phyloP scores from a whole-genome alignment of 73 alveolate species.

The Stentor coeruleus region DNA sequence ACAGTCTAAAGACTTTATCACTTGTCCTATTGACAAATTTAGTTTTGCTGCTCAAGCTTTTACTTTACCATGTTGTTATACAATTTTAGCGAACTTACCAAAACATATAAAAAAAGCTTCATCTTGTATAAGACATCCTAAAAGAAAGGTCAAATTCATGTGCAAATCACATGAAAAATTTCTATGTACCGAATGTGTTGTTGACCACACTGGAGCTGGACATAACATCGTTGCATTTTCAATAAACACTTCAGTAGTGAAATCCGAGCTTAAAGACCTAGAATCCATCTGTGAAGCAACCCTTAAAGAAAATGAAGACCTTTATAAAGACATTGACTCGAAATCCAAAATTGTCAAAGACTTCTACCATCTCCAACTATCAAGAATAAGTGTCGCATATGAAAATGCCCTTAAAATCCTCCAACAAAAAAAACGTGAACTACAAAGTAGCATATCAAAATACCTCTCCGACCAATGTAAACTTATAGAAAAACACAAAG shows the following conservation, averaged over 20 bases:
- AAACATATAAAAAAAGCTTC: constrained; percentile 14
- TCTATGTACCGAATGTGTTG: constrained; percentile 57
- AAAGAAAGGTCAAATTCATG: constrained; percentile 40
- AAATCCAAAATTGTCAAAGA: constrained; percentile 37
- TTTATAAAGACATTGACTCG: constrained; percentile 26
- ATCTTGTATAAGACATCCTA: constrained; percentile 38
- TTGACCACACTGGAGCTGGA: constrained; percentile 46
- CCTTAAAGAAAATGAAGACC: constrained; percentile 9
- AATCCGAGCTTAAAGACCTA: constrained; percentile 31
- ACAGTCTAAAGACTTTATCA: constrained; percentile 12
- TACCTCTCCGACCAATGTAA: background rate
- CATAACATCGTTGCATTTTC: constrained; percentile 47
- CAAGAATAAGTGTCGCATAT: background rate
- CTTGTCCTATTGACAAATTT: constrained; percentile 50
- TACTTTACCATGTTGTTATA: constrained; percentile 46
- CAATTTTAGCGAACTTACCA: constrained; percentile 55
- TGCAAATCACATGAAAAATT: constrained; percentile 42
- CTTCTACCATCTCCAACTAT: constrained; percentile 6
- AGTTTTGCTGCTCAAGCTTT: constrained; percentile 28
- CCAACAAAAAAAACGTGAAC: constrained; percentile 2
- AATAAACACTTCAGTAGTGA: constrained; percentile 28
- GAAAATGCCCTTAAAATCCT: background rate
- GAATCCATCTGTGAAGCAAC: constrained; percentile 12
- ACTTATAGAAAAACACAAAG: background rate
- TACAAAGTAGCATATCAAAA: background rate